These are phyloP conservation scores for Dovyalis caffra DNA, from an alignment of 345 rosid genomes.

Conservation along the genomic window DNA sequence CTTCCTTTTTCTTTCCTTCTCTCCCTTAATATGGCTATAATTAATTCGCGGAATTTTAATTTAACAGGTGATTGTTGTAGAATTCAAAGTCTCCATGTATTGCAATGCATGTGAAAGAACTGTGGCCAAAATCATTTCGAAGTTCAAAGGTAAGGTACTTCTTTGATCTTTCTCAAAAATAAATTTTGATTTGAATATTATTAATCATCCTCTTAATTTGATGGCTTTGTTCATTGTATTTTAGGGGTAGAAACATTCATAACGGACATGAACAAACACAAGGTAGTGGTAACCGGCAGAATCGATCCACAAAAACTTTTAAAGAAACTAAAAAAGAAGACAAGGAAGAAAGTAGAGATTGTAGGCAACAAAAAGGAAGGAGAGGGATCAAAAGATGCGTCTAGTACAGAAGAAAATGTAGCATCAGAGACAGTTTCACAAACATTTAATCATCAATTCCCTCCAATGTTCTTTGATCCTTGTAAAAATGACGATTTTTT, in stretches of 20 bases:
- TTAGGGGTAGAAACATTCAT: slow-evolving; percentile 67
- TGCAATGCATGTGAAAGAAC: slow-evolving; percentile 81
- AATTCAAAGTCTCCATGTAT: slow-evolving; percentile 57
- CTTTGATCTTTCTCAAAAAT: background rate
- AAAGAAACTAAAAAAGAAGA: slow-evolving; percentile 74
- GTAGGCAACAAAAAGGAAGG: slow-evolving; percentile 24
- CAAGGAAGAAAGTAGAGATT: slow-evolving; percentile 56
- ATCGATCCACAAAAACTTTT: slow-evolving; percentile 55
- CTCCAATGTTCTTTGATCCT: slow-evolving; percentile 8
- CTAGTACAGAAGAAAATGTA: background rate
- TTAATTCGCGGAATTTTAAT: background rate
- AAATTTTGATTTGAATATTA: background rate
- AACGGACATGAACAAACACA: slow-evolving; percentile 66
- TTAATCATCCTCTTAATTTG: too few species aligned
- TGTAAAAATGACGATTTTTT: slow-evolving; percentile 27
- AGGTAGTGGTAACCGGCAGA: slow-evolving; percentile 52
- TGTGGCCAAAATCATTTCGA: slow-evolving; percentile 55
- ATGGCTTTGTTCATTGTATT: background rate
- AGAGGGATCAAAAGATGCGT: background rate
- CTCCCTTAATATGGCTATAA: too few species aligned
- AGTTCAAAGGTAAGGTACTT: slow-evolving; percentile 49
- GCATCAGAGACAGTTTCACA: background rate
- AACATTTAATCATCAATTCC: background rate
- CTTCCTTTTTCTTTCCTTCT: background rate
- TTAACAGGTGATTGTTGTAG: slow-evolving; percentile 45